These are phyloP conservation scores for Picochlorum sp. DNA, from an alignment of 139 green algal species.

Conservation along the genomic window DNA sequence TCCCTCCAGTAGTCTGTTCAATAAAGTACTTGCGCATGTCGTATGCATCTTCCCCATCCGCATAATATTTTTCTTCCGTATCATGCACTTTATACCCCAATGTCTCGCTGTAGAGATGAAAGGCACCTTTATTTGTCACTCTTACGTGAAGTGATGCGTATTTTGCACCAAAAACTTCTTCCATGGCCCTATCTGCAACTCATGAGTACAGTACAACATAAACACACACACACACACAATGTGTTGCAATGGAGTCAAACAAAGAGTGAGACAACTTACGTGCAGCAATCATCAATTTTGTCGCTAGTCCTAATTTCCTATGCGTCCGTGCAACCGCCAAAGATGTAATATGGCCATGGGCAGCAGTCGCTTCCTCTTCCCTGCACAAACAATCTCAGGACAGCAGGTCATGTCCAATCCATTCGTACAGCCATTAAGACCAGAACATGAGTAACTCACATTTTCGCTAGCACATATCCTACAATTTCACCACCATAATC, in stretches of 20 bases:
- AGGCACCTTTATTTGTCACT: constrained; percentile 86
- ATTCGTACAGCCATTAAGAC: background rate
- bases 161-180: constrained; percentile 85
- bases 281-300: constrained; percentile 86
- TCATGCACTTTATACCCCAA: constrained; percentile 90
- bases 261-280: constrained; percentile 39
- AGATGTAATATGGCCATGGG: constrained; percentile 96
- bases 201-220: background rate
- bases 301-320: constrained; percentile 91
- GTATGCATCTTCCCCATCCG: constrained; percentile 91
- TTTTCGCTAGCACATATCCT: constrained; percentile 98
- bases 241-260: too few relatives aligned
- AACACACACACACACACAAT: too few relatives aligned
- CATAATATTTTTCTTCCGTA: constrained; percentile 95
- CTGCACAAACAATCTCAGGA: constrained; percentile 34
- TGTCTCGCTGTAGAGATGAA: constrained; percentile 91
- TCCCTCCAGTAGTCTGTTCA: background rate
- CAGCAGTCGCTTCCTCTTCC: constrained; percentile 75
- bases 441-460: constrained; percentile 42
- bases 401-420: background rate
- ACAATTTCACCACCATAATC: constrained; percentile 94
- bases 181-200: constrained; percentile 84
- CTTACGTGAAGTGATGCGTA: constrained; percentile 95
- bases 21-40: constrained; percentile 81
- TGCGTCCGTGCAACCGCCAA: constrained; percentile 89